Percentiles rank a stretch among this genome's conserved stretches.
Conservation (phyloP, 805 yeast species). For the Priceomyces fermenticarens region DNA sequence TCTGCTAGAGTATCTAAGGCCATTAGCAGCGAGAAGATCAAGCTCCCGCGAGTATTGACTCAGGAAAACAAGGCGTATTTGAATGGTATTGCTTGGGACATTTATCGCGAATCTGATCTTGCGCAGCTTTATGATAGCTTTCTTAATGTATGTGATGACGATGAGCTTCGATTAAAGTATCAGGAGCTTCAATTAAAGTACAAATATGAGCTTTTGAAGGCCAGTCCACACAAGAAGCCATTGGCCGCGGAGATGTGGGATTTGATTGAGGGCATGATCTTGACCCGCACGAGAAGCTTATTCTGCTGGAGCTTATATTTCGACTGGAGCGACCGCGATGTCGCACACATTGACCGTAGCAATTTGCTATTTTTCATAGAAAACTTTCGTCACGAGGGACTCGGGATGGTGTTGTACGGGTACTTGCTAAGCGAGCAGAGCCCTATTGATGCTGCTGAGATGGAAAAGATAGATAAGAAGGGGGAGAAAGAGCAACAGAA, state of each 20-base stretch:
- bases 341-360: constrained; percentile 46
- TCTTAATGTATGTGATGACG: constrained; percentile 60
- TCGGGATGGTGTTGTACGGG: constrained; percentile 61
- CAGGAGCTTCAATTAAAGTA: constrained; percentile 64
- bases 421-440: constrained; percentile 68
- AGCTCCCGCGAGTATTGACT: constrained; percentile 42
- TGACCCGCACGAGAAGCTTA: constrained; percentile 57
- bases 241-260: constrained; percentile 45
- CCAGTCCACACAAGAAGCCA: constrained; percentile 48
- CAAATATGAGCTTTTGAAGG: constrained; percentile 50
- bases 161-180: constrained; percentile 49
- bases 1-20: constrained; percentile 35
- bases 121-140: constrained; percentile 52
- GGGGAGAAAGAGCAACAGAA: constrained; percentile 11
- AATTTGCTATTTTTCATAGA: constrained; percentile 50
- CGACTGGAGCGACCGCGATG: constrained; percentile 64
- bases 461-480: constrained; percentile 14
- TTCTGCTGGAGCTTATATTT: constrained; percentile 72
- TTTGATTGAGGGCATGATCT: constrained; percentile 68
- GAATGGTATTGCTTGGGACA: constrained; percentile 42
- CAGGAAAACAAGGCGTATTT: constrained; percentile 36
- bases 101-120: constrained; percentile 50
- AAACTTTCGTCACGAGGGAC: constrained; percentile 57
- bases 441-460: constrained; percentile 44
- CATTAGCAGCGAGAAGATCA: constrained; percentile 47